phyloP scores from a whole-genome alignment of 192 early-diverging fungal genomes.

The Linnemannia elongata region DNA sequence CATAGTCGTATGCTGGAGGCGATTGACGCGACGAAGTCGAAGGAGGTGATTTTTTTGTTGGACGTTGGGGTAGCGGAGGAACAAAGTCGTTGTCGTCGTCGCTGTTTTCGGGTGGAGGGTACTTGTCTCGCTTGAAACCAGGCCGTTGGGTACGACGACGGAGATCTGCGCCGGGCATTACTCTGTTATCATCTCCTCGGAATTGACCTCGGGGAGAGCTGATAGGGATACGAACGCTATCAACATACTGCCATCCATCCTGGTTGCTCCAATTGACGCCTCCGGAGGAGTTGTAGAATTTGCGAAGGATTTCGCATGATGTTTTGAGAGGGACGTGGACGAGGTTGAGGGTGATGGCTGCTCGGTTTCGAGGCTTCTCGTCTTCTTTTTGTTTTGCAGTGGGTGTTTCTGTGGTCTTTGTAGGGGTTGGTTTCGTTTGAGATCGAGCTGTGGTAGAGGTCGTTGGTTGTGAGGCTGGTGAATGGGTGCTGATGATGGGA shows the following conservation, averaged over 20 bases:
- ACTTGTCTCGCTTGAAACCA: background rate
- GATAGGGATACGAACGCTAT: constrained; percentile 16
- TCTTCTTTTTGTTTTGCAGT: background rate
- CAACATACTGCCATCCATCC: constrained; percentile 50
- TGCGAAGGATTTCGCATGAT: constrained; percentile 38
- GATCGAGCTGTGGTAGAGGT: background rate
- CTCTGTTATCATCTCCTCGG: background rate
- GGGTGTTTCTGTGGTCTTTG: background rate
- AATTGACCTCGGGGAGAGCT: background rate
- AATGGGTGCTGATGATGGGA: background rate
- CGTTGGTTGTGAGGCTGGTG: background rate
- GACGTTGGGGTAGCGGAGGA: background rate
- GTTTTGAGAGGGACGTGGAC: constrained; percentile 24
- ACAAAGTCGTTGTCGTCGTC: background rate
- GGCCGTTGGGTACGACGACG: background rate
- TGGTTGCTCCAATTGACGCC: constrained; percentile 39
- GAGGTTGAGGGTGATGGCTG: constrained; percentile 16
- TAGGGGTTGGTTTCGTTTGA: background rate
- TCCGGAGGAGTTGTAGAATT: constrained; percentile 34
- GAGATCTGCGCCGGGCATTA: background rate
- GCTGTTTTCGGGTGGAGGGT: background rate
- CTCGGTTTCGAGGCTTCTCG: background rate
- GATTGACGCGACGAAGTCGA: background rate
- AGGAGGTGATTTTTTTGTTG: background rate
- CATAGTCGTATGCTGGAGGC: background rate